phyloP scores from a whole-genome alignment of 192 early-diverging fungal species.

The Coemansia furcata region DNA sequence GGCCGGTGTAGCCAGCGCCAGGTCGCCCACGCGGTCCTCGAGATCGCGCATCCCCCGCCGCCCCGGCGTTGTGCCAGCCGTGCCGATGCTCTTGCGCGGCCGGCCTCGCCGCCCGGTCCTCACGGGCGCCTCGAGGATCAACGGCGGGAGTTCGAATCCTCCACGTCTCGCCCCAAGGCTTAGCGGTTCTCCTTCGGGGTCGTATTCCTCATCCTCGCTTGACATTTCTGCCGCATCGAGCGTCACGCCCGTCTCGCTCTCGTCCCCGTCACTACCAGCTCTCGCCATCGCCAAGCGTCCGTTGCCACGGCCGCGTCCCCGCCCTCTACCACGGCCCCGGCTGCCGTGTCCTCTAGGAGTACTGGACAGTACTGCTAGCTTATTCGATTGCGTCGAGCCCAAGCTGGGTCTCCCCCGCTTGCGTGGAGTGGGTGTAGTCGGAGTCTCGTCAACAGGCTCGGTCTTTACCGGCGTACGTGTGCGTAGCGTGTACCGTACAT shows the following conservation, averaged over 20 bases:
- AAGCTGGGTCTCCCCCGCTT: constrained; percentile 16
- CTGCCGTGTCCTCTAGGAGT: not conserved
- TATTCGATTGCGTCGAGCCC: not conserved
- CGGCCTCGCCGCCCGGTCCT: constrained; percentile 15
- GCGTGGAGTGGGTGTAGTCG: constrained; percentile 11
- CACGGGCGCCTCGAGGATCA: not conserved
- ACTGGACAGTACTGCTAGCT: not conserved
- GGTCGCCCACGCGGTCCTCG: not conserved
- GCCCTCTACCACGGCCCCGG: constrained; percentile 1
- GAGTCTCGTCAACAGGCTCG: not conserved
- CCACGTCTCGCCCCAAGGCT: not conserved
- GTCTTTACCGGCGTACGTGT: constrained; percentile 29
- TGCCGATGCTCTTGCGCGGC: constrained; percentile 22
- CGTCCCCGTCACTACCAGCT: not conserved
- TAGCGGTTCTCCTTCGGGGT: not conserved
- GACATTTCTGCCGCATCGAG: constrained; percentile 16
- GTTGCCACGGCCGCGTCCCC: not conserved
- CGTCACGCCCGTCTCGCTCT: constrained; percentile 6
- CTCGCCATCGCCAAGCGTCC: not conserved
- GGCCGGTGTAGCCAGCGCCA: constrained; percentile 6
- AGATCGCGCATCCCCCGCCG: not conserved
- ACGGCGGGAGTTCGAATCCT: not conserved
- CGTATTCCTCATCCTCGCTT: constrained; percentile 30
- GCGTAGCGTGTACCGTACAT: constrained; percentile 33
- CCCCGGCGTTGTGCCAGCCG: not conserved